These are phyloP conservation scores for Sonneratia alba DNA, from an alignment of 345 rosid genomes.

Conservation along the genomic window DNA sequence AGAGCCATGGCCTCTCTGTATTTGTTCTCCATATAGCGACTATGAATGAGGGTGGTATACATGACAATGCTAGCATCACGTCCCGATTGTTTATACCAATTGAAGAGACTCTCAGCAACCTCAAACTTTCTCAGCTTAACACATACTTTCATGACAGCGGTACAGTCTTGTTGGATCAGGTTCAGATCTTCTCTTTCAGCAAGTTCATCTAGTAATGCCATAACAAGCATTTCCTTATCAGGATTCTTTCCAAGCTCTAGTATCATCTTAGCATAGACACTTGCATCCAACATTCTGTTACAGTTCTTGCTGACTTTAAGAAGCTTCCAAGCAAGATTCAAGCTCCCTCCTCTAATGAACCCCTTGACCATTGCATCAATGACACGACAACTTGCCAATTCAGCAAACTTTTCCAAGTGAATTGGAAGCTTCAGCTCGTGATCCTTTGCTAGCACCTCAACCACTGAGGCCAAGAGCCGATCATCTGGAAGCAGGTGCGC, in stretches of 20 bases:
- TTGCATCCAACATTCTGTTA: conserved; percentile 51
- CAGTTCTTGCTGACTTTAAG: conserved; percentile 36
- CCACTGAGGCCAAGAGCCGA: conserved; percentile 47
- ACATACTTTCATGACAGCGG: conserved; percentile 80
- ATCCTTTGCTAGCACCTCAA: conserved; percentile 63
- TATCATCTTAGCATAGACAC: conserved; percentile 63
- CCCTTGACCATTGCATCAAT: conserved; percentile 82
- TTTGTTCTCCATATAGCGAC: conserved; percentile 45
- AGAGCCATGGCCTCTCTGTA: conserved; percentile 71
- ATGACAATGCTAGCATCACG: conserved; percentile 52
- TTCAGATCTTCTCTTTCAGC: conserved; percentile 54
- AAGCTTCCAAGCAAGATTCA: conserved; percentile 64
- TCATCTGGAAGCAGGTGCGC: conserved; percentile 62
- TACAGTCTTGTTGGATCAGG: conserved; percentile 65
- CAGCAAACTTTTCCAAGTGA: conserved; percentile 37
- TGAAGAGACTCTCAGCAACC: conserved; percentile 49
- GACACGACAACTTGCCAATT: conserved; percentile 48
- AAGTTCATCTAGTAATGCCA: conserved; percentile 47
- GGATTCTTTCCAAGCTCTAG: conserved; percentile 67
- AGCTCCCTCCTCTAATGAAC: conserved; percentile 52
- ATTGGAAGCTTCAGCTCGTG: conserved; percentile 49
- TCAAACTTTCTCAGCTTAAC: conserved; percentile 45
- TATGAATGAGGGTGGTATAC: conserved; percentile 81
- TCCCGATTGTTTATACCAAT: conserved; percentile 56
- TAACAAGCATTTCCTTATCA: conserved; percentile 43